A percentile compares a stretch with the other conserved stretches of the same genome.
These are phyloP conservation scores for Gynostemma pentaphyllum DNA, from an alignment of 306 rosid genomes.

Conservation along the genomic window DNA sequence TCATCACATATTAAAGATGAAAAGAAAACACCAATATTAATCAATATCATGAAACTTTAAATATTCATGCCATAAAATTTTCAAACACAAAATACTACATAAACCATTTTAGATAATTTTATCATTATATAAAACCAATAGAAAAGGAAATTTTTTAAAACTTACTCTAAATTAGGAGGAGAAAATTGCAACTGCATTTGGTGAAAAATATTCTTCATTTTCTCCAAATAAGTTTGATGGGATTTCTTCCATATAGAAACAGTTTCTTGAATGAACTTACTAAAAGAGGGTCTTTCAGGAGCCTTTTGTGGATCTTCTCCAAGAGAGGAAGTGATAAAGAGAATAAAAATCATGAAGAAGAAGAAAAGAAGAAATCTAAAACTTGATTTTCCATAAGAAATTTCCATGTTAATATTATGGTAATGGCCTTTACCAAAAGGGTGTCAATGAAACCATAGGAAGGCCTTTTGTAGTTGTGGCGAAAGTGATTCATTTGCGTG, in stretches of 20 bases:
- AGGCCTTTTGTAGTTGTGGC: neutral
- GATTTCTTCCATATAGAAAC: slow-evolving; percentile 33
- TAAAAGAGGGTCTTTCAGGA: slow-evolving; percentile 18
- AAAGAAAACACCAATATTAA: neutral
- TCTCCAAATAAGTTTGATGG: slow-evolving; percentile 32
- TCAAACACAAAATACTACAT: neutral
- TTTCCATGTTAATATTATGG: neutral
- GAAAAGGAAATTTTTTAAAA: neutral
- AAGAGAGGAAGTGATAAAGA: neutral
- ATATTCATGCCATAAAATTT: neutral
- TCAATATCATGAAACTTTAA: too few species aligned
- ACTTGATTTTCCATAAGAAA: neutral
- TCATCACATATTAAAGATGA: too few species aligned
- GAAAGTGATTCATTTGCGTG: neutral
- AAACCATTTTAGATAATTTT: neutral
- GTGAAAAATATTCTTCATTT: neutral
- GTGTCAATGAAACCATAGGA: neutral
- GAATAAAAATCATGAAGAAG: neutral
- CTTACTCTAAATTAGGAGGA: slow-evolving; percentile 7
- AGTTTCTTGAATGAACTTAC: slow-evolving; percentile 25
- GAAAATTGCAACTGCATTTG: slow-evolving; percentile 2
- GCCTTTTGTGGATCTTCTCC: neutral
- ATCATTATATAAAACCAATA: neutral
- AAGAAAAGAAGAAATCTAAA: neutral
- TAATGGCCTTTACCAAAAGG: neutral